Evolutionary conservation across 1,284 basidiomycete genomes (phyloP), one percentile per base, ranked within the genome.

Genomic region (Sanghuangporus weigelae): DNA sequence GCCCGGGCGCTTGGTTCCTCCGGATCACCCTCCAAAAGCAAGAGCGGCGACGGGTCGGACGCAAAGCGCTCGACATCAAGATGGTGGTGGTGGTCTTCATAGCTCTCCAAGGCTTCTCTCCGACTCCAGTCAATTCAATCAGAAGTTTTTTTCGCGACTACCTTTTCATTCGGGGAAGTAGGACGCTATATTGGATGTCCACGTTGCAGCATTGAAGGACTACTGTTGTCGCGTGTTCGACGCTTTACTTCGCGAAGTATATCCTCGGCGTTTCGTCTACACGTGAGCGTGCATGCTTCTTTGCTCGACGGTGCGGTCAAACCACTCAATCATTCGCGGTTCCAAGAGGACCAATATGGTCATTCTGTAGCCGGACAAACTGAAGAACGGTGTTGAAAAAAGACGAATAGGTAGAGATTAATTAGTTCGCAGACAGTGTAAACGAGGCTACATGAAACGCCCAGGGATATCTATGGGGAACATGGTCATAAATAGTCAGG

Each of bases 81-180:
- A 40, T 61, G 63, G 58, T 61, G 63, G 58, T 61, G 63, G 58
- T 64, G 58, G 63, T 61, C 57, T 51, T 14, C 50, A 31, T 56
- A 42, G 23, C 26, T 53, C 7, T 11, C 49, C 21, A 8, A 19
- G 5, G 40, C 44, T 46, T 46, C 44, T 19, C 44, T 16, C 21
- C 44, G 14, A 46, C 7, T 46, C 44, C 14, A 11, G 21, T 16
- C 14, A 19, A 46, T 14, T 46, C 44, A 11, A 46, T 26, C 26
- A 26, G 26, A 26, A 26, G 2, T 26, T 26, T 26, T 26, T 26
- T 26, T 3, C n/a, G n/a, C n/a, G n/a, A n/a, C n/a, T 1, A 26
- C 26, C 26, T 26, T 26, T 26, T 26, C 26, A 26, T 26, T 46
- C 44, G 14, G 16, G 44, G 44, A 46, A 19, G 7, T 46, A 46